phyloP scores from a whole-genome alignment of 768 basidiomycete species.

The Nidula microcarpa region DNA sequence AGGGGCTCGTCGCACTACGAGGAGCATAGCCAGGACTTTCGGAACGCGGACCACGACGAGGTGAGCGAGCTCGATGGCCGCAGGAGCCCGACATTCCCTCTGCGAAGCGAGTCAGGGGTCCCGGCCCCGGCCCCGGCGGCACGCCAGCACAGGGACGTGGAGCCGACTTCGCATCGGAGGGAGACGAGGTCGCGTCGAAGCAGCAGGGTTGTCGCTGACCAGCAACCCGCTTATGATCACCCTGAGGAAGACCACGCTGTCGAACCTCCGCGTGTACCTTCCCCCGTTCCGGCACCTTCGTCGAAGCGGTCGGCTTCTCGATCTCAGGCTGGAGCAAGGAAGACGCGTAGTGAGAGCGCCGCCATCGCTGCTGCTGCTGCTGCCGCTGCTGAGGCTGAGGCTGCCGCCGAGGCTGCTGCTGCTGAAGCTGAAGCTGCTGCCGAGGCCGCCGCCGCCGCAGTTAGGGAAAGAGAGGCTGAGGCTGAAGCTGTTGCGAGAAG shows the following conservation, averaged over 20 bases:
- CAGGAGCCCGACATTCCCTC: background rate
- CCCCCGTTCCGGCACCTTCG: background rate
- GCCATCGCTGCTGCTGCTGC: slow-evolving; percentile 12
- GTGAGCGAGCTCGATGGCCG: background rate
- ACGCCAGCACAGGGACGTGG: background rate
- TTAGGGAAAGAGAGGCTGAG: background rate
- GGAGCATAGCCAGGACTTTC: background rate
- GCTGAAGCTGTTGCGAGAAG: too few relatives aligned
- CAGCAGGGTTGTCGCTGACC: background rate
- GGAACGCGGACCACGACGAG: background rate
- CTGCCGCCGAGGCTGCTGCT: too few relatives aligned
- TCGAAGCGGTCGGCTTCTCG: background rate
- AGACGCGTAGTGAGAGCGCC: slow-evolving; percentile 10
- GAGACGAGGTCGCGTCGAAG: background rate
- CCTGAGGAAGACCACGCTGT: background rate
- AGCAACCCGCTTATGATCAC: background rate
- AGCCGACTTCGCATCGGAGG: background rate
- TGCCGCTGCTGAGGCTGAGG: too few relatives aligned
- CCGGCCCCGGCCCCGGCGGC: background rate
- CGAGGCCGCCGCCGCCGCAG: too few relatives aligned
- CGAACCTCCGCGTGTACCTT: background rate
- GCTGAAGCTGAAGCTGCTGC: too few relatives aligned
- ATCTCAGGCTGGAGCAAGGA: background rate
- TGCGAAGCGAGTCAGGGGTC: background rate
- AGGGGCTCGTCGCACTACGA: background rate